Evolutionary conservation across 148 eudicot genomes (phyloP), one percentile per base, ranked within the genome.

Genomic region (Fagopyrum esculentum): DNA sequence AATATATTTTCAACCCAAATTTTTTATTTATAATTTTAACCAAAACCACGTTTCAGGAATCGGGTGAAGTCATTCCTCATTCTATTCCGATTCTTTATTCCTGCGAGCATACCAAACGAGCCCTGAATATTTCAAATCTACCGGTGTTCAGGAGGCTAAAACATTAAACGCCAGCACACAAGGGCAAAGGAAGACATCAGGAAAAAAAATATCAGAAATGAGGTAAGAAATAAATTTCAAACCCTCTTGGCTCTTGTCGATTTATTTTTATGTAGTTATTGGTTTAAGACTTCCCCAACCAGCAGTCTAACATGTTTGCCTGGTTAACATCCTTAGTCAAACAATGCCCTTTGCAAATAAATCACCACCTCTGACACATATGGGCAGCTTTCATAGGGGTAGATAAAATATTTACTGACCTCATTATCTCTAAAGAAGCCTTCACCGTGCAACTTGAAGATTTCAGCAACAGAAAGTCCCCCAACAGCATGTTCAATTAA

Each of bases 341-440:
- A 15, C 47, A 6, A 17, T 13, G 3, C 71, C 19, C 17, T 63
- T 66, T 35, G 17, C 19, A 40, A 66, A 43, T 12, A 13, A 40
- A 66, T 6, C 8, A 66, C 12, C 15, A n/a, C 66, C 35, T 9
- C 10, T 22, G 6, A 17, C 9, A 19, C 1, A 55, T 73, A 45
- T 15, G 45, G 44, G 61, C 16, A 17, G 75, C 60, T n/a, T 54
- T 8, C 76, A 66, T 52, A 73, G 30, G 5, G 47, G 47, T 71
- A 71, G n/a, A 47, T 17, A 52, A 29, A 7, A 63, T 22, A 29
- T 71, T 22, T 50, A 75, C 86, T 74, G 26, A 95, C 99, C 94
- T 95, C 98, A 22, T 83, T 86, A 46, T 95, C 90, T 84, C 99
- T 92, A 80, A 95, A 95, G 85, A 85, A 90, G 78, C 79, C 75